phyloP scores from a whole-genome alignment of 2,329 filamentous ascomycete genomes.

The Fusarium piperis region DNA sequence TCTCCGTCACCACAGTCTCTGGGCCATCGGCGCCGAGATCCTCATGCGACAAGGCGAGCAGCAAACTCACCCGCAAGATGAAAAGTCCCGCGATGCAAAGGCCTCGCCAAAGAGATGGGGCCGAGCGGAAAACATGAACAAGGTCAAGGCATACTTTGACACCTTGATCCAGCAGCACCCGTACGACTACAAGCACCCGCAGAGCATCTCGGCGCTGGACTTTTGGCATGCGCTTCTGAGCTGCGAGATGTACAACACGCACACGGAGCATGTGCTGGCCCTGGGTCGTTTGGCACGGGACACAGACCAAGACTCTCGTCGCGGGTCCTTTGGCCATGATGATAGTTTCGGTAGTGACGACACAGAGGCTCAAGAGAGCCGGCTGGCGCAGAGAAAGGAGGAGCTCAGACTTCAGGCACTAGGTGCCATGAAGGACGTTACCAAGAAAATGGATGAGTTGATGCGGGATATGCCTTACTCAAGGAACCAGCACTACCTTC shows the following conservation, averaged over 20 bases:
- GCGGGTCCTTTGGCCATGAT: conserved; percentile 25
- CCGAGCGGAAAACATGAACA: conserved; percentile 55
- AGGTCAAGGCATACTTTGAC: conserved; percentile 74
- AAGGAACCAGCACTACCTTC: conserved; percentile 71
- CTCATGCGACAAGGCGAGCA: conserved; percentile 70
- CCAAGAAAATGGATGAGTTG: conserved; percentile 74
- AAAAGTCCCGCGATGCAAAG: not conserved
- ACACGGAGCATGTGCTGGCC: conserved; percentile 65
- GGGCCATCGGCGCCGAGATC: conserved; percentile 88
- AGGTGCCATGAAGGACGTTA: conserved; percentile 68
- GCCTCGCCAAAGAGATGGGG: conserved; percentile 50
- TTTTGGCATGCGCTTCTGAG: conserved; percentile 86
- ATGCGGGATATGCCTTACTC: conserved; percentile 77
- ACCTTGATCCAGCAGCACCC: conserved; percentile 81
- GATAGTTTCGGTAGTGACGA: conserved; percentile 36
- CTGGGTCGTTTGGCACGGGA: conserved; percentile 50
- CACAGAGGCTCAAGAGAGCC: conserved; percentile 23
- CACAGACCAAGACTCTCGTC: conserved; percentile 37
- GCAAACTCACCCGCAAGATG: conserved; percentile 20
- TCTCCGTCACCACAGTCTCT: conserved; percentile 74
- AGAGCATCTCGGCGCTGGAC: conserved; percentile 71
- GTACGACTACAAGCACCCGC: conserved; percentile 69
- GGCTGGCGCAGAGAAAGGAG: conserved; percentile 46
- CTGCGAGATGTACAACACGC: conserved; percentile 80
- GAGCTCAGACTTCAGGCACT: conserved; percentile 62